phyloP scores from a whole-genome alignment of 768 basidiomycete species.

The Suillus cothurnatus region DNA sequence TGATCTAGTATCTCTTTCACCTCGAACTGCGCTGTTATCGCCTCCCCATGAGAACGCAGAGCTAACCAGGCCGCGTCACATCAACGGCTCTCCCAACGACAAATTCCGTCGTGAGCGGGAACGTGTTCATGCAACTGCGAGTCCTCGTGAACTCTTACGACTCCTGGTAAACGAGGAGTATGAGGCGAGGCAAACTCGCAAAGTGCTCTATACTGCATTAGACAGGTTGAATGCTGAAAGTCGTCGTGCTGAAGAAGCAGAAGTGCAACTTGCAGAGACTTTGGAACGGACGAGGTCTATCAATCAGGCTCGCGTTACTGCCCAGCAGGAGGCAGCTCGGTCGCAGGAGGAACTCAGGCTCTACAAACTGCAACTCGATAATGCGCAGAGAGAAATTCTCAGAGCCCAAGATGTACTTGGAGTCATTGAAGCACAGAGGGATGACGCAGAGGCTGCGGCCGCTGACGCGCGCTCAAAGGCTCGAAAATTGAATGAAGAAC shows the following conservation, averaged over 20 bases:
- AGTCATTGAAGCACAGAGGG: constrained; percentile 48
- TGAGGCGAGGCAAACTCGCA: constrained; percentile 41
- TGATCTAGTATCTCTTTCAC: constrained; percentile 29
- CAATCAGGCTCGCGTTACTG: constrained; percentile 33
- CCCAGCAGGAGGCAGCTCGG: constrained; percentile 30
- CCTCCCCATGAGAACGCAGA: constrained; percentile 21
- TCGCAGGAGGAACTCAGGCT: constrained; percentile 52
- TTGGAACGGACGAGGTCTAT: constrained; percentile 31
- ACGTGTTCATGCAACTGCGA: constrained; percentile 32
- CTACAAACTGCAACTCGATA: constrained; percentile 59
- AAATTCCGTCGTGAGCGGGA: constrained; percentile 39
- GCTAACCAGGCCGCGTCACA: constrained; percentile 10
- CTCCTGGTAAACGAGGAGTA: constrained; percentile 44
- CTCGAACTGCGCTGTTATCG: constrained; percentile 31
- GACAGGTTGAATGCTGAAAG: constrained; percentile 42
- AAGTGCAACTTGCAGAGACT: constrained; percentile 34
- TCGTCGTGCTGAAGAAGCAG: constrained; percentile 37
- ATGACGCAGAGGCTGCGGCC: constrained; percentile 51
- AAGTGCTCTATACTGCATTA: constrained; percentile 37
- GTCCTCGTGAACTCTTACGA: constrained; percentile 31
- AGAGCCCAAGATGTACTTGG: constrained; percentile 56
- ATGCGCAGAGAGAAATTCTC: constrained; percentile 60
- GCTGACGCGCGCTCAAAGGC: constrained; percentile 46
- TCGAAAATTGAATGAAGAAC: constrained; percentile 48
- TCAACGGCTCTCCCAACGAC: constrained; percentile 31